Evolutionary conservation across 2,329 filamentous ascomycete genomes (phyloP), one percentile per base, ranked within the genome.

Genomic region (Chrysoporthe cubensis): DNA sequence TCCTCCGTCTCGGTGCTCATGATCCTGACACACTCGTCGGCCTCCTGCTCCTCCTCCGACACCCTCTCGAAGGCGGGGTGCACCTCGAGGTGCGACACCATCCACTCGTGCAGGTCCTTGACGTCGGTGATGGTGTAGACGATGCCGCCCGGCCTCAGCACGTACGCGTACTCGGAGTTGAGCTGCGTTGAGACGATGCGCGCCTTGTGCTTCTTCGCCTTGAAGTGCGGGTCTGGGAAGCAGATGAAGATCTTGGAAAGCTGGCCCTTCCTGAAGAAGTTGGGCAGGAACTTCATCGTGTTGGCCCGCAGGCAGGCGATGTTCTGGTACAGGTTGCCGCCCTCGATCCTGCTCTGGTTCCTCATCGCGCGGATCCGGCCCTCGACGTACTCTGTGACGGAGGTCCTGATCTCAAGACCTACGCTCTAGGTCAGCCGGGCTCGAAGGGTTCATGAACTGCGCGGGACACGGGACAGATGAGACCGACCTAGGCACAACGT

Each of bases 221-320:
- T 99, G 84, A 99, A 99, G 80, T 99, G 96, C 68, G 96, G 96
- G 76, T 99, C 96, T 0, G 96, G 96, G 77, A 99, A 99, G 83
- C 96, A 99, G 74, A 99, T 92, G 79, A 99, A 99, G 76, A 98
- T 92, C 77, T 96, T 96, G 71, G 86, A 87, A 16, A 99, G 87
- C 77, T 97, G 94, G 16, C 81, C 84, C 75, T 90, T 91, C 65
- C 81, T 83, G 84, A 99, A 98, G 84, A 97, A 97, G 77, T 99
- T 98, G 70, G 96, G 95, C n/a, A 99, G 84, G 79, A 98, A 99
- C 78, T 99, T 99, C 96, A 99, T 99, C 5, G 93, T 93, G 82
- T 99, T 99, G 72, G 93, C 92, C 70, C 96, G 90, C 60, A 99
- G 83, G 76, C 93, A 96, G 44, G 91, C 90, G 65, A 95, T 90